A percentile compares a stretch with the other conserved stretches of the same genome.
Conservation (phyloP, 345 rosid genomes). For the Gossypium rotundifolium region DNA sequence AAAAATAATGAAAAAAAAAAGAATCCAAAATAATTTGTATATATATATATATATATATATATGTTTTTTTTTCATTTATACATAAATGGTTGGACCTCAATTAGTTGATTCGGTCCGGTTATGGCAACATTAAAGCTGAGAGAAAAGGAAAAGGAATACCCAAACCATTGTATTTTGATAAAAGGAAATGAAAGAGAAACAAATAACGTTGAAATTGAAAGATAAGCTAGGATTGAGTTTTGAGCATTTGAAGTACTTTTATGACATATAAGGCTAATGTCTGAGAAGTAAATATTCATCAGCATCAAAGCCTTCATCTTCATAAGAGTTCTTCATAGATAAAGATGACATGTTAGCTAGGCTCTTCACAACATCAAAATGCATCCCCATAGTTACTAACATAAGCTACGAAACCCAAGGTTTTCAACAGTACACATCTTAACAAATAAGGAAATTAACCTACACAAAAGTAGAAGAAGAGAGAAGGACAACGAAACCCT, state of each 20-base stretch:
- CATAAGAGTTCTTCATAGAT: slow-evolving; percentile 2
- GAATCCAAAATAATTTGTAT: no score
- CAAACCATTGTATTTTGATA: neutral
- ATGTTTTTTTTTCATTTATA: no score
- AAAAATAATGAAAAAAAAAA: no score
- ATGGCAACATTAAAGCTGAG: no score
- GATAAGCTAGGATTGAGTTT: neutral
- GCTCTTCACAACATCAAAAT: slow-evolving; percentile 8
- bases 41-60: no score
- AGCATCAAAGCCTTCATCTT: slow-evolving; percentile 16
- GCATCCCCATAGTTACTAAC: slow-evolving; percentile 4
- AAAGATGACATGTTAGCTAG: neutral
- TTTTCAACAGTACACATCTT: neutral
- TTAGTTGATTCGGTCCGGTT: no score
- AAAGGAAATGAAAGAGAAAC: neutral
- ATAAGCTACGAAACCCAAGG: slow-evolving; percentile 2
- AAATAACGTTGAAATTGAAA: neutral
- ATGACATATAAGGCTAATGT: slow-evolving; percentile 4
- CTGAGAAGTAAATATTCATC: neutral
- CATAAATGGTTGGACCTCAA: no score
- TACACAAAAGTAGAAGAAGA: neutral
- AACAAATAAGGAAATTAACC: neutral
- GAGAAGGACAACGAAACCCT: slow-evolving; percentile 1
- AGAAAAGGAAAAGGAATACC: neutral
- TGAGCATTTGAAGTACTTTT: neutral